Percentiles rank a stretch among this genome's conserved stretches.
These are phyloP conservation scores for Flaveria robusta DNA, from an alignment of 129 eudicot species.

Conservation along the genomic window DNA sequence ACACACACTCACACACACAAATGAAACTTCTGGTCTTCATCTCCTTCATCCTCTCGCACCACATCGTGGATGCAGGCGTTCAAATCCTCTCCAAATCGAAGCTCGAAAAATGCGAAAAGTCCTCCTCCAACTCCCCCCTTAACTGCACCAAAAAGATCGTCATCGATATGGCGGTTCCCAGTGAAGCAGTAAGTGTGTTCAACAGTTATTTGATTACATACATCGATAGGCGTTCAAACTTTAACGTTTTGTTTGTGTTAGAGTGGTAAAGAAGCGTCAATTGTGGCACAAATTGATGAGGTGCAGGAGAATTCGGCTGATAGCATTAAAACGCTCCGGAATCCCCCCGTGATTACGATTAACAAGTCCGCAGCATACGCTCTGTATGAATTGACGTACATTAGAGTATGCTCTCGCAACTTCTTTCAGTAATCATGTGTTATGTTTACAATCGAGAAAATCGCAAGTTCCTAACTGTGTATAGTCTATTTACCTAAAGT, in stretches of 20 bases:
- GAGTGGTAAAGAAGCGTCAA: conserved; percentile 90
- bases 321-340: conserved; percentile 66
- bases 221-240: neutral
- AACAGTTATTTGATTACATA: neutral
- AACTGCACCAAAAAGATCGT: conserved; percentile 71
- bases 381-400: conserved; percentile 68
- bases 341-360: conserved; percentile 78
- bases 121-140: conserved; percentile 36
- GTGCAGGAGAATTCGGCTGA: conserved; percentile 69
- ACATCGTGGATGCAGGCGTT: conserved; percentile 11
- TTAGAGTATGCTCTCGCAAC: conserved; percentile 54
- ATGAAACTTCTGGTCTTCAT: conserved; percentile 34
- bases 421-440: conserved; percentile 4
- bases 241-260: conserved; percentile 15
- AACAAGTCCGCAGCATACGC: conserved; percentile 80
- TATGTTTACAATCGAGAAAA: neutral
- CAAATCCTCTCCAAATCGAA: conserved; percentile 81
- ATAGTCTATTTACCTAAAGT: neutral
- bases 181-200: conserved; percentile 53
- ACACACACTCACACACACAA: conserved; percentile 16
- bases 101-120: conserved; percentile 70
- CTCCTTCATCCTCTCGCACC: conserved; percentile 22
- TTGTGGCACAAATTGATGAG: conserved; percentile 58
- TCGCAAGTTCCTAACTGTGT: neutral
- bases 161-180: conserved; percentile 77